These are phyloP conservation scores for Colletotrichum sp. DNA, from an alignment of 2,329 filamentous ascomycete species.

Conservation along the genomic window DNA sequence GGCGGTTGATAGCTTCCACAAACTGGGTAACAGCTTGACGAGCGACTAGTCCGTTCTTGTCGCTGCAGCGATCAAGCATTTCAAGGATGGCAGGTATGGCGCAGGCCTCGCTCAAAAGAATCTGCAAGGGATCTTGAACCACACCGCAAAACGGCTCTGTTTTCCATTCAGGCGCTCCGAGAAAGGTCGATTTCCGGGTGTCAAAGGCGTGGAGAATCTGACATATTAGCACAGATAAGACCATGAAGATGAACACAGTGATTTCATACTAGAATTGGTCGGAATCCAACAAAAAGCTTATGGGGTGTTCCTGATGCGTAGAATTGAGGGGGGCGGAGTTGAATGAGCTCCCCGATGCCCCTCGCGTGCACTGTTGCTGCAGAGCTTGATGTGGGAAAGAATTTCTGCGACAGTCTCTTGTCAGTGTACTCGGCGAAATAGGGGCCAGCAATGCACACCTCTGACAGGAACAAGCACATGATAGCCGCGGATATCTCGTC, in stretches of 20 bases:
- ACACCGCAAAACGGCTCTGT: constrained; percentile 31
- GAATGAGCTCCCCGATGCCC: constrained; percentile 38
- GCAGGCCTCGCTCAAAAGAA: constrained; percentile 32
- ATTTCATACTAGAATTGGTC: constrained; percentile 39
- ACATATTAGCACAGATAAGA: no score
- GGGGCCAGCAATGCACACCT: constrained; percentile 17
- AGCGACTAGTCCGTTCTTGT: neutral
- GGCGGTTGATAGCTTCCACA: neutral
- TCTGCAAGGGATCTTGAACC: constrained; percentile 33
- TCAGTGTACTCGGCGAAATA: fast-evolving
- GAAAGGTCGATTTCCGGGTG: constrained; percentile 32
- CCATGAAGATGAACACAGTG: neutral
- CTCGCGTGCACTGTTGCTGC: constrained; percentile 34
- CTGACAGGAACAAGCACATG: constrained; percentile 38
- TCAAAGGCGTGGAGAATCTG: constrained; percentile 35
- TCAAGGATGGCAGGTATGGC: constrained; percentile 29
- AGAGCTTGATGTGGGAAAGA: constrained; percentile 31
- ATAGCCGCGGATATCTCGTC: constrained; percentile 33
- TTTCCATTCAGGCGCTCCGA: constrained; percentile 32
- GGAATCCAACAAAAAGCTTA: constrained; percentile 41
- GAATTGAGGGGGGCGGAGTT: constrained; percentile 29
- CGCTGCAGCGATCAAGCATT: neutral
- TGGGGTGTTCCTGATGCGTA: constrained; percentile 39
- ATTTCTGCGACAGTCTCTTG: constrained; percentile 20
- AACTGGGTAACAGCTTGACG: neutral